Evolutionary conservation across 176 grass and related monocot species (phyloP), one percentile per base, ranked within the genome.

Genomic region (Musa itinerans): DNA sequence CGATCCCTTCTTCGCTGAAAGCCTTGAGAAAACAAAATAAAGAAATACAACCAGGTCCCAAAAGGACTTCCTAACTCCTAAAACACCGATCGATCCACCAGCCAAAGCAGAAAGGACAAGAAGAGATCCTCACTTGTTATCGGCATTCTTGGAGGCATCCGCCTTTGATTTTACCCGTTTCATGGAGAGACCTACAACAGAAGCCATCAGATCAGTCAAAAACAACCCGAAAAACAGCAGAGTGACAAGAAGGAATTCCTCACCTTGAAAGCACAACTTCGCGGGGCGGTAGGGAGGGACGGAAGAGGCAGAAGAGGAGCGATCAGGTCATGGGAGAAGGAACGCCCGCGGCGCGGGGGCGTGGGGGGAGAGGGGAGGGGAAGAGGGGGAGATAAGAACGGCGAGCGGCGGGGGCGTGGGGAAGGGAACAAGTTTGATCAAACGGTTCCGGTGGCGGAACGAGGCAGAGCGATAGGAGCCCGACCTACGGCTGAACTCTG

Each of bases 391-490:
- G 69, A 87, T 69, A 86, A 85, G 82, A 66, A 67, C 26, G 26
- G 26, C 26, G 51, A 81, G 52, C 78, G 67, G 79, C 81, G 69
- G 80, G 54, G 8, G 0, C 0, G 54, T 0, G 71, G 85, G 67
- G 0, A 3, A 76, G 0, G 0, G 0, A 0, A 0, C 0, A 0
- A 0, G 0, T 0, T 11, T 0, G 78, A 69, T 0, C 74, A 55
- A 0, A 0, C 0, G 0, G 23, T 75, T 79, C 85, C 75, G 54
- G 0, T 0, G 63, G 56, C 12, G 53, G 56, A 19, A 25, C 65
- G 62, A 59, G 76, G 7, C 69, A 58, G 4, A 19, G 12, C 26
- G 61, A 11, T 48, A 49, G 1, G 7, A 20, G 7, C 11, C 0
- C 1, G 24, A 24, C 24, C 66, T 64, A 5, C 73, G 52, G 69